phyloP scores from a whole-genome alignment of 148 eudicot genomes.

The Dysphania ambrosioides region DNA sequence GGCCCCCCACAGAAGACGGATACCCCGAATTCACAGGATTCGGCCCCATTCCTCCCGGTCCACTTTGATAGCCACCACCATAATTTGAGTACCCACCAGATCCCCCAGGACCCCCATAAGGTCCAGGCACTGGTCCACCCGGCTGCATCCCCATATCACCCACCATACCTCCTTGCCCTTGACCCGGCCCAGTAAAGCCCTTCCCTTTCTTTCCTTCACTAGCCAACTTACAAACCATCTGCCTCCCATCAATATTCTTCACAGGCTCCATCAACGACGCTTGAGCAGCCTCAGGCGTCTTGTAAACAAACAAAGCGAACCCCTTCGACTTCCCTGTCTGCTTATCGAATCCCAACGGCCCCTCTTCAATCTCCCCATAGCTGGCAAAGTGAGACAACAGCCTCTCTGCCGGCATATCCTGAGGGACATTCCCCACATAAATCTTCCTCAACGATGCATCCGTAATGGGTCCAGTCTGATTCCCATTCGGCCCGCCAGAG shows the following conservation, averaged over 20 bases:
- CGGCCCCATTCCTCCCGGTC: conserved; percentile 27
- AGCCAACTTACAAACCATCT: conserved; percentile 58
- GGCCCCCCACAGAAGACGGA: conserved; percentile 31
- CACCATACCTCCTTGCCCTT: conserved; percentile 25
- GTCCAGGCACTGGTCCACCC: conserved; percentile 24
- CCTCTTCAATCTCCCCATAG: conserved; percentile 77
- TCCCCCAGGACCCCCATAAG: conserved; percentile 23
- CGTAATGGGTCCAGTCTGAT: background rate
- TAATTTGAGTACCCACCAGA: conserved; percentile 31
- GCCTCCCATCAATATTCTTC: conserved; percentile 60
- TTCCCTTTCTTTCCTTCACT: conserved; percentile 69
- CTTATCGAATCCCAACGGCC: conserved; percentile 82
- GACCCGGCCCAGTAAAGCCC: conserved; percentile 21
- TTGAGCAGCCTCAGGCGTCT: conserved; percentile 56
- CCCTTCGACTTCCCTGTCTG: conserved; percentile 71
- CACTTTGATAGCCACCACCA: conserved; percentile 43
- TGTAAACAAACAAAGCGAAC: conserved; percentile 73
- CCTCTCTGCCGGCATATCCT: conserved; percentile 57
- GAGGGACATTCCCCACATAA: conserved; percentile 65
- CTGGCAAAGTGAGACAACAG: conserved; percentile 44
- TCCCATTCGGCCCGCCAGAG: conserved; percentile 27
- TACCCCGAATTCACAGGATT: conserved; percentile 34
- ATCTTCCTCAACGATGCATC: conserved; percentile 61
- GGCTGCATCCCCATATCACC: conserved; percentile 39
- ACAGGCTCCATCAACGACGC: conserved; percentile 52